Evolutionary conservation across 495 filamentous ascomycete species (phyloP).

Genomic region (Annulohypoxylon maeteangense): DNA sequence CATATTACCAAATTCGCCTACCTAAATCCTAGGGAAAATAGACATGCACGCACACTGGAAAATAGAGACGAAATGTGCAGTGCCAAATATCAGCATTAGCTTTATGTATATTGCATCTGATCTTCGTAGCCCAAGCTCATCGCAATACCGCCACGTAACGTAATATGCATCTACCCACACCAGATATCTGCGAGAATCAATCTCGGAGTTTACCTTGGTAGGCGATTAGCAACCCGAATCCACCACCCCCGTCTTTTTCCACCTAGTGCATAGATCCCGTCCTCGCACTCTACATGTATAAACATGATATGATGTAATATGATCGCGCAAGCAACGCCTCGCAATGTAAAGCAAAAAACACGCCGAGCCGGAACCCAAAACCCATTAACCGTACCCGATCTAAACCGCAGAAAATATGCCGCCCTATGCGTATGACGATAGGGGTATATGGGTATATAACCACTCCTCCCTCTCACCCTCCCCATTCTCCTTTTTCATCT

Average conservation of each 20-base stretch:
- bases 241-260: neutral
- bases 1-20: neutral
- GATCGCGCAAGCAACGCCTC: neutral
- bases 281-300: neutral
- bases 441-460: neutral
- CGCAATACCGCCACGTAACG: neutral
- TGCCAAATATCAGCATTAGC: neutral
- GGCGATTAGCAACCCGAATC: neutral
- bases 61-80: neutral
- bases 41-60: neutral
- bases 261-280: neutral
- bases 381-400: neutral
- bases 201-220: neutral
- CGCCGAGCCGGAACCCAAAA: neutral
- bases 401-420: no score
- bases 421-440: neutral
- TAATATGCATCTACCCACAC: neutral
- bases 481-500: neutral
- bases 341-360: neutral
- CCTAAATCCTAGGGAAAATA: neutral
- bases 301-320: neutral
- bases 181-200: constrained; percentile 11
- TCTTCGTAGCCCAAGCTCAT: neutral
- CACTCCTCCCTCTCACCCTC: neutral
- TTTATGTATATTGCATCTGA: neutral